Evolutionary conservation across 225 moss, liverwort and hornwort genomes (phyloP), one percentile per base, ranked within the genome.

Genomic region (Bryum argenteum): DNA sequence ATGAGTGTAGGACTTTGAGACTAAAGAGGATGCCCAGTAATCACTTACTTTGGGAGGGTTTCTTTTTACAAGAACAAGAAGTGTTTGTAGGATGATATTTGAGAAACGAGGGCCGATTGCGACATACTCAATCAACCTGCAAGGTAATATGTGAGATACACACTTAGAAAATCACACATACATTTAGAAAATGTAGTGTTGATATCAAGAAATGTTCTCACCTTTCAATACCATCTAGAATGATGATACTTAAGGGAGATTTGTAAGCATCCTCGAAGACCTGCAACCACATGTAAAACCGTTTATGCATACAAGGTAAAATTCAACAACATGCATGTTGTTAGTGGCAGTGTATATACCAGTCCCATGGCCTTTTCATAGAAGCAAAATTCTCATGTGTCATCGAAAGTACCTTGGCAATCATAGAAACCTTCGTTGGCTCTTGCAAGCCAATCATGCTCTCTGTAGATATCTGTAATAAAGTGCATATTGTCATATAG

Each of bases 201-300:
- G 5, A 6, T 33, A 33, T 5, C 7, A 2, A 33, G 5, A 33
- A 33, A 57, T 41, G 44, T 21, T 71, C 83, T 81, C 52, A 93
- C 96, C 94, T 88, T 80, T 97, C 97, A 75, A 97, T 90, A 24
- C 94, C 77, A 80, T 97, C 97, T 16, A 97, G 75, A 66, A 97
- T 94, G 80, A 97, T 92, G 64, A 97, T 90, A 77, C 94, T 97
- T 63, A 97, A 76, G 69, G 97, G 97, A 65, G 97, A 91, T 71
- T 94, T 98, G 59, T 98, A 94, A 40, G 94, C 94, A 84, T 98
- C 94, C 72, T 98, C 97, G 72, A 98, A 98, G 9, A 91, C 91
- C 96, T 97, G 82, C 69, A 37, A 78, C 50, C 33, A 10, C 2
- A 48, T 23, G 17, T 21, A 52, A 8, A 52, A 22, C 7, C n/a